Percentiles rank a stretch among this genome's conserved stretches.
These are phyloP conservation scores for Fraxinus pennsylvanica DNA, from an alignment of 257 asterid species.

Conservation along the genomic window DNA sequence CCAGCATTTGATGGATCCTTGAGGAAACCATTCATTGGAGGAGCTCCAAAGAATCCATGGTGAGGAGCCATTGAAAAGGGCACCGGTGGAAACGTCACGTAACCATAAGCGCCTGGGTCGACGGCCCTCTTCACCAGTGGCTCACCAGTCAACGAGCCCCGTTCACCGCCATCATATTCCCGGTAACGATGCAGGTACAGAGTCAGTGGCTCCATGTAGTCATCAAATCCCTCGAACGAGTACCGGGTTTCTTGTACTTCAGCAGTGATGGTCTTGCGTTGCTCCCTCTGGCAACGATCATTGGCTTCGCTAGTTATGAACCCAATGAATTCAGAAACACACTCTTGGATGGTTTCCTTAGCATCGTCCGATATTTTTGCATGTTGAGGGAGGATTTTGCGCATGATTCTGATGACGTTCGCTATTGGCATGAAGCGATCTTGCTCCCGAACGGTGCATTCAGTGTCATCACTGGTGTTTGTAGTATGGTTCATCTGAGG, in stretches of 20 bases:
- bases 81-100: slow-evolving; percentile 32
- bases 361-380: slow-evolving; percentile 95
- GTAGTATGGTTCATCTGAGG: slow-evolving; percentile 33
- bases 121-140: slow-evolving; percentile 53
- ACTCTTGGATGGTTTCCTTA: slow-evolving; percentile 91
- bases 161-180: slow-evolving; percentile 72
- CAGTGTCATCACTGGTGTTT: slow-evolving; percentile 35
- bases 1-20: slow-evolving; percentile 51
- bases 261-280: slow-evolving; percentile 90
- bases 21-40: slow-evolving; percentile 51
- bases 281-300: slow-evolving; percentile 91
- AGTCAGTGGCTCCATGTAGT: slow-evolving; percentile 88
- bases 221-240: slow-evolving; percentile 80
- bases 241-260: too few relatives aligned
- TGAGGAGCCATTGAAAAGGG: slow-evolving; percentile 55
- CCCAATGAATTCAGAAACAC: slow-evolving; percentile 91
- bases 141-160: slow-evolving; percentile 61
- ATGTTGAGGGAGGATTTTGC: slow-evolving; percentile 77
- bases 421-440: slow-evolving; percentile 99
- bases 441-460: slow-evolving; percentile 86
- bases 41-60: slow-evolving; percentile 46
- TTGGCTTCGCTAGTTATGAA: slow-evolving; percentile 96
- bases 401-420: slow-evolving; percentile 87
- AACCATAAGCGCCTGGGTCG: slow-evolving; percentile 42
- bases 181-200: slow-evolving; percentile 76